These are phyloP conservation scores for Spizellomyces sp. DNA, from an alignment of 192 early-diverging fungal species.

Conservation along the genomic window DNA sequence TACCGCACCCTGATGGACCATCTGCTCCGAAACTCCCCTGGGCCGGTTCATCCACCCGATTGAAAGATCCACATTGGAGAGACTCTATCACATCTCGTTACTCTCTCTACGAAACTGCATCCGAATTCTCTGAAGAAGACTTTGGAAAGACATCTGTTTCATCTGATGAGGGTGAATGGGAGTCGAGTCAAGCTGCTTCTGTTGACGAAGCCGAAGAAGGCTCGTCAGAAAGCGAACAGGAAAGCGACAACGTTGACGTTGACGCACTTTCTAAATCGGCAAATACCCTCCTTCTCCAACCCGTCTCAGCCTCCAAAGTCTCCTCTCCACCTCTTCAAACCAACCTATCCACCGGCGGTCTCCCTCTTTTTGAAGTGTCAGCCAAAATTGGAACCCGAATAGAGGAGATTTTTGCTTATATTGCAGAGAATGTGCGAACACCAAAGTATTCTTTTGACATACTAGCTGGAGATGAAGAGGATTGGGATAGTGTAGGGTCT, in stretches of 20 bases:
- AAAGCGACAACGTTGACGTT: not conserved
- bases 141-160: not conserved
- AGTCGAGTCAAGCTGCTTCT: conserved; percentile 1
- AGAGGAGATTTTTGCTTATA: conserved; percentile 34
- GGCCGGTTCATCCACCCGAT: not conserved
- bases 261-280: not conserved
- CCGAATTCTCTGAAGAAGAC: conserved; percentile 26
- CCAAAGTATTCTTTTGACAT: too few relatives aligned
- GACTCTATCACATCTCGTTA: conserved; percentile 19
- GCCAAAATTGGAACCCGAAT: conserved; percentile 36
- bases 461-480: too few relatives aligned
- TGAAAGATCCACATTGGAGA: not conserved
- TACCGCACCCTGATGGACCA: not conserved
- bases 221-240: not conserved
- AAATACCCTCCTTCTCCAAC: not conserved
- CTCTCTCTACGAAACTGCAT: conserved; percentile 28
- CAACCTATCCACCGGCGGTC: not conserved
- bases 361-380: conserved; percentile 42
- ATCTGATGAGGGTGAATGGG: conserved; percentile 22
- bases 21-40: not conserved
- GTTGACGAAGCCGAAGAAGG: conserved; percentile 1
- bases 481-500: too few relatives aligned
- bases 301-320: not conserved
- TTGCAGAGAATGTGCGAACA: conserved; percentile 15
- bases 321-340: not conserved